phyloP scores from a whole-genome alignment of 139 green algal species.

The Tetraselmis chui region DNA sequence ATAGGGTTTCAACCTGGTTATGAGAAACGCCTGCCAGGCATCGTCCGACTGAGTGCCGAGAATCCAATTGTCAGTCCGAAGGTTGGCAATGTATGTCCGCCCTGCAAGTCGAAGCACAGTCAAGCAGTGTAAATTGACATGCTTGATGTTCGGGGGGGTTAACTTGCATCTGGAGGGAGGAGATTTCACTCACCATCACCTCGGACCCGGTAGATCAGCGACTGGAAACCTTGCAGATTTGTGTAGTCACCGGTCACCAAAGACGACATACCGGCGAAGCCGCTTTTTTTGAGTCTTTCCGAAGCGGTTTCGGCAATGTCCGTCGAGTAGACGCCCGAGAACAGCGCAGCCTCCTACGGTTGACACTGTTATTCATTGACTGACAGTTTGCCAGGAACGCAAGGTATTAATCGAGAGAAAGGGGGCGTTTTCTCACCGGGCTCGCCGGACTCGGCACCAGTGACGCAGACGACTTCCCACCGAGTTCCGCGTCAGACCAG shows the following conservation, averaged over 20 bases:
- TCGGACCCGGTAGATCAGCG: slow-evolving; percentile 34
- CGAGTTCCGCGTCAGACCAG: neutral
- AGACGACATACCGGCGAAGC: slow-evolving; percentile 38
- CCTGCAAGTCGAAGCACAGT: neutral
- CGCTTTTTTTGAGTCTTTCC: slow-evolving; percentile 32
- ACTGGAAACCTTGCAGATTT: slow-evolving; percentile 40
- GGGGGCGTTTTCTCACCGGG: neutral
- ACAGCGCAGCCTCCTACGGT: slow-evolving; percentile 23
- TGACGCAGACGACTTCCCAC: neutral
- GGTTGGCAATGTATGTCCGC: slow-evolving; percentile 46
- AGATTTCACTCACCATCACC: slow-evolving; percentile 24
- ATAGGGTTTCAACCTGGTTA: slow-evolving; percentile 26
- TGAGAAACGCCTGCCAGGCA: slow-evolving; percentile 54
- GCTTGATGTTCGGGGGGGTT: neutral
- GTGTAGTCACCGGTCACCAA: slow-evolving; percentile 12
- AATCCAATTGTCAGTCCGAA: slow-evolving; percentile 53
- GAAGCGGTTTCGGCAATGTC: slow-evolving; percentile 10
- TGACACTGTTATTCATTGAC: neutral
- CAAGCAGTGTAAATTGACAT: neutral
- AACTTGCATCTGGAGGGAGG: neutral
- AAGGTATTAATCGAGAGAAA: no score
- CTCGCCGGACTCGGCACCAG: neutral
- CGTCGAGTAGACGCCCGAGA: slow-evolving; percentile 24
- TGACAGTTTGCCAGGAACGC: neutral
- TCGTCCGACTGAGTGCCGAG: slow-evolving; percentile 35